Conservation (phyloP, 352 stramenopile species). For the Pythium vanterpoolii region DNA sequence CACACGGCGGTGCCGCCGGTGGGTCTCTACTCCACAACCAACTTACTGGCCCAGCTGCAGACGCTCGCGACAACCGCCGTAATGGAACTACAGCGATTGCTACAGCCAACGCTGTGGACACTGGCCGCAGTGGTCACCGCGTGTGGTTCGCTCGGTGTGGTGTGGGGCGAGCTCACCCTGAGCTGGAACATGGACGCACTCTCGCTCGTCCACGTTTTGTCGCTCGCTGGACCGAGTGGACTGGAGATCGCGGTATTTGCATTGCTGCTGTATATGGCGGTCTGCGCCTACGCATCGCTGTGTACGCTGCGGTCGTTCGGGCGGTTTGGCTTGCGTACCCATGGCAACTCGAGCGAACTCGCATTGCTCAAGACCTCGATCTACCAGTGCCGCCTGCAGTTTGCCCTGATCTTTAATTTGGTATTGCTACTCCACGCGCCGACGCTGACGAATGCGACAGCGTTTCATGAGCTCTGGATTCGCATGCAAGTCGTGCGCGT, state of each 20-base stretch:
- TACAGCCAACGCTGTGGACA: conserved; percentile 30
- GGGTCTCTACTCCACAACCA: conserved; percentile 39
- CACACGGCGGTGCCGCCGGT: conserved; percentile 21
- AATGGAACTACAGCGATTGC: conserved; percentile 25
- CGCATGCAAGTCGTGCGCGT: conserved; percentile 57
- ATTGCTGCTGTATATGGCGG: conserved; percentile 51
- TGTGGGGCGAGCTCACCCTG: conserved; percentile 71
- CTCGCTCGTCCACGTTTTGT: conserved; percentile 28
- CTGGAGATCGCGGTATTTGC: conserved; percentile 38
- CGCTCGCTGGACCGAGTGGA: conserved; percentile 20
- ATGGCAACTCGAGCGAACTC: conserved; percentile 56
- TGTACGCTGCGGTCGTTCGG: conserved; percentile 55
- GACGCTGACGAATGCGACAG: conserved; percentile 36
- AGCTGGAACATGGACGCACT: conserved; percentile 19
- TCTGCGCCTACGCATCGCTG: conserved; percentile 60
- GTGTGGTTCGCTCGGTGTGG: conserved; percentile 42
- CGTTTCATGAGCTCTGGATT: conserved; percentile 52
- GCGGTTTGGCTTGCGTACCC: conserved; percentile 41
- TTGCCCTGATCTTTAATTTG: conserved; percentile 66
- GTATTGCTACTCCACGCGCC: conserved; percentile 47
- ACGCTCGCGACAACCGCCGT: conserved; percentile 23
- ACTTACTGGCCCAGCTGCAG: conserved; percentile 27
- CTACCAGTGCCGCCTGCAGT: conserved; percentile 66
- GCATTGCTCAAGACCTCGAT: conserved; percentile 61
- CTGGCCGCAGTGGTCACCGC: conserved; percentile 27